phyloP scores from a whole-genome alignment of 768 basidiomycete genomes.

The Cystofilobasidium ferigula region DNA sequence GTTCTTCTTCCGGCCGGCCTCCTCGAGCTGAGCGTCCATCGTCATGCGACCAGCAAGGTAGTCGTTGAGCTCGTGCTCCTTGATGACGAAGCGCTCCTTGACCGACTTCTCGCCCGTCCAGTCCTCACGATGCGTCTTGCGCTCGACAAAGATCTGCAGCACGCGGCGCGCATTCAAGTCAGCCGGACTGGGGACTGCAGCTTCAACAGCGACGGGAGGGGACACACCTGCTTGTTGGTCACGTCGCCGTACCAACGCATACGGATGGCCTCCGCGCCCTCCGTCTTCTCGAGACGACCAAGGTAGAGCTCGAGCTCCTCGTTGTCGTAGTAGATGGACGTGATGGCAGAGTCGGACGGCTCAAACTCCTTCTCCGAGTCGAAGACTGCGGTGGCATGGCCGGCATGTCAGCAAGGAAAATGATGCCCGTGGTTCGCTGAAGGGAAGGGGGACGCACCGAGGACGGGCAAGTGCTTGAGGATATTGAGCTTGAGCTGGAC shows the following conservation, averaged over 20 bases:
- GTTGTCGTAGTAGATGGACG: constrained; percentile 94
- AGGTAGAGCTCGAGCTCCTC: constrained; percentile 91
- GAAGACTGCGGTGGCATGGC: constrained; percentile 73
- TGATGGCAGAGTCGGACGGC: constrained; percentile 58
- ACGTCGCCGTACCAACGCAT: constrained; percentile 94
- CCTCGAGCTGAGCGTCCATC: constrained; percentile 85
- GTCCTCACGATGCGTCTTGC: constrained; percentile 71
- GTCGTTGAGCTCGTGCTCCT: constrained; percentile 79
- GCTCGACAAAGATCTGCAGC: constrained; percentile 41
- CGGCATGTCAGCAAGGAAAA: no score
- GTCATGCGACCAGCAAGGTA: constrained; percentile 83
- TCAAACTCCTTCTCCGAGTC: constrained; percentile 89
- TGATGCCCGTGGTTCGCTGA: background rate
- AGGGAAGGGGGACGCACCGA: constrained; percentile 49
- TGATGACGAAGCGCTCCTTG: constrained; percentile 90
- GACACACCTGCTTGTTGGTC: constrained; percentile 59
- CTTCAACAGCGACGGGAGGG: background rate
- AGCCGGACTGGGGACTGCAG: background rate
- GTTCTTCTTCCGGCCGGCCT: constrained; percentile 61
- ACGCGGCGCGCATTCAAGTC: background rate
- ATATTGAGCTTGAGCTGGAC: constrained; percentile 88
- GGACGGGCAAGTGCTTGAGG: constrained; percentile 78
- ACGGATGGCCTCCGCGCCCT: constrained; percentile 93
- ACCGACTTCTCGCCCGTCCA: constrained; percentile 97
- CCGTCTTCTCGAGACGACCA: constrained; percentile 93